Percentiles rank a stretch among this genome's conserved stretches.
Evolutionary conservation across 2,329 filamentous ascomycete genomes (phyloP).

Genomic region (Parastagonospora avenae): DNA sequence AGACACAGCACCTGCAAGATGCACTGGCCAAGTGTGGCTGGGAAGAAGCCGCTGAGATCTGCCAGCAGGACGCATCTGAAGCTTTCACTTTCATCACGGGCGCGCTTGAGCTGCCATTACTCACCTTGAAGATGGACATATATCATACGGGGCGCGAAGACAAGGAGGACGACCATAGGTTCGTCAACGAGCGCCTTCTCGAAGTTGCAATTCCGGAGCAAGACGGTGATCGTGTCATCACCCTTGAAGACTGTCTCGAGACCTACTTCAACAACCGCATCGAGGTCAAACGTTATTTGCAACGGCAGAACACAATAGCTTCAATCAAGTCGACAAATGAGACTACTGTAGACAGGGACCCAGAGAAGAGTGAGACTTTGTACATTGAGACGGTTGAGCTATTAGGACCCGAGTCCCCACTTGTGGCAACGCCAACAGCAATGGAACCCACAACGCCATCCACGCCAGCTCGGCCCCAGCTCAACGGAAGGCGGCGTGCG

Average conservation of each 20-base stretch:
- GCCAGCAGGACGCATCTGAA: constrained; percentile 94
- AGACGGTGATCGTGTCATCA: constrained; percentile 69
- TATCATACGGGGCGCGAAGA: constrained; percentile 88
- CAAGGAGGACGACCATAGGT: constrained; percentile 88
- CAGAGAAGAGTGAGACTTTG: constrained; percentile 44
- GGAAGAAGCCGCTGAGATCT: constrained; percentile 75
- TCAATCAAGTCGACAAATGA: constrained; percentile 49
- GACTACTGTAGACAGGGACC: constrained; percentile 33
- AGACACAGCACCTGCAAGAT: constrained; percentile 84
- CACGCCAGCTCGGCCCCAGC: constrained; percentile 31
- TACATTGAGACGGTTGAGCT: constrained; percentile 54
- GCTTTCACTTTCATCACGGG: constrained; percentile 95
- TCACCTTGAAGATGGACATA: constrained; percentile 91
- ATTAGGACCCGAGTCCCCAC: constrained; percentile 37
- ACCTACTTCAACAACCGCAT: constrained; percentile 94
- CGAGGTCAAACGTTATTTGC: constrained; percentile 79
- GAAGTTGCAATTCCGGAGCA: constrained; percentile 88
- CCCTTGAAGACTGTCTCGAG: constrained; percentile 88
- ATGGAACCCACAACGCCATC: constrained; percentile 29
- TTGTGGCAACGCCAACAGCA: constrained; percentile 40
- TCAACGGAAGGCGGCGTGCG: constrained; percentile 48
- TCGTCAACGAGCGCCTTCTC: constrained; percentile 86
- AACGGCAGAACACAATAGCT: constrained; percentile 63
- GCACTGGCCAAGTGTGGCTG: constrained; percentile 85
- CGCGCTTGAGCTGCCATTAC: constrained; percentile 80